phyloP scores from a whole-genome alignment of 805 yeast genomes.

The Clavispora phyllophila region DNA sequence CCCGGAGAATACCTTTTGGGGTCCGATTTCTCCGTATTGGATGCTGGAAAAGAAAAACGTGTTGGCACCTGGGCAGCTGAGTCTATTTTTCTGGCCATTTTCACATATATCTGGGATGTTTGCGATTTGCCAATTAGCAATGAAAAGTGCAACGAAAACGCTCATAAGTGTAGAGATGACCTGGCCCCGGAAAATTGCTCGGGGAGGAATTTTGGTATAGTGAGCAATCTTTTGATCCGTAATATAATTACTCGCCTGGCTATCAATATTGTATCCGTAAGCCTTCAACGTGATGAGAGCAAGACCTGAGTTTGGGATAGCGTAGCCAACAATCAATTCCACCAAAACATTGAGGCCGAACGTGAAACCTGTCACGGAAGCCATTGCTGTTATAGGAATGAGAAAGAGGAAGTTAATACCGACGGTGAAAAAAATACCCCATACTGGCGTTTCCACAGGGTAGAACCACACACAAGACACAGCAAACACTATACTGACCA shows the following conservation, averaged over 20 bases:
- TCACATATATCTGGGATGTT: slow-evolving; percentile 34
- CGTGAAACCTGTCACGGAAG: slow-evolving; percentile 55
- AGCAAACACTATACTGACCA: slow-evolving; percentile 41
- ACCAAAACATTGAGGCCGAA: slow-evolving; percentile 60
- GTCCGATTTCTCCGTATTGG: slow-evolving; percentile 55
- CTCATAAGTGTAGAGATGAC: slow-evolving; percentile 32
- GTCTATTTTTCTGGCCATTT: slow-evolving; percentile 28
- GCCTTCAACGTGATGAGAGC: slow-evolving; percentile 56
- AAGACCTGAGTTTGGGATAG: slow-evolving; percentile 59
- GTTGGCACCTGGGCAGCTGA: slow-evolving; percentile 40
- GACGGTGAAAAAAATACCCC: slow-evolving; percentile 57
- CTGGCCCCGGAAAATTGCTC: slow-evolving; percentile 32
- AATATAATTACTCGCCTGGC: slow-evolving; percentile 55
- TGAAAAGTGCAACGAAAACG: slow-evolving; percentile 27
- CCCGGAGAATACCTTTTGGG: slow-evolving; percentile 53
- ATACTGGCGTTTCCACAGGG: slow-evolving; percentile 55
- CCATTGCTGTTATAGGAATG: slow-evolving; percentile 57
- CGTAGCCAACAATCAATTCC: slow-evolving; percentile 61
- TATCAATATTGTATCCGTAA: slow-evolving; percentile 53
- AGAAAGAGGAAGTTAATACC: slow-evolving; percentile 50
- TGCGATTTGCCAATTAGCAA: slow-evolving; percentile 38
- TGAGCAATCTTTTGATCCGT: slow-evolving; percentile 26
- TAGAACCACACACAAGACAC: slow-evolving; percentile 41
- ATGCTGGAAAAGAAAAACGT: slow-evolving; percentile 50
- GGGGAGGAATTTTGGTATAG: slow-evolving; percentile 23